Evolutionary conservation across 2,329 filamentous ascomycete genomes (phyloP), one percentile per base, ranked within the genome.

Genomic region (Fusarium sp.): DNA sequence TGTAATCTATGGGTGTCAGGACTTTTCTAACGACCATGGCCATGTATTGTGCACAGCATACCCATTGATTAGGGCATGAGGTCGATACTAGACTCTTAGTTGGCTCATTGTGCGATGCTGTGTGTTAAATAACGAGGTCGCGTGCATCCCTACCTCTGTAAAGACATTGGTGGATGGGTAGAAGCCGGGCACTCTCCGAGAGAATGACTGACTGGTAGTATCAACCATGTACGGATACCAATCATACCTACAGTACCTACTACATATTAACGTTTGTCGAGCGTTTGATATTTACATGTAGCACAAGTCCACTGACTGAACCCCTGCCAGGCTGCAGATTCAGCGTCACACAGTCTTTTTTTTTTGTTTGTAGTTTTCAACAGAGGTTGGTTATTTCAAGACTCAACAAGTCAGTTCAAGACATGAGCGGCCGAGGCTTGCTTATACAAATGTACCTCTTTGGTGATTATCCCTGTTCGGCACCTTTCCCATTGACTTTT

Each of bases 281-380:
- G 16, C 8, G 4, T 18, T 32, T 24, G 12, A 18, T n/a, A 40
- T 6, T 27, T 25, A 18, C 9, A 27, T 7, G 52, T 64, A 54
- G 48, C 52, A 63, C 48, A 63, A 40, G 70, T 67, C 67, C 59
- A 70, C 58, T 67, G 67, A 70, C 67, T 48, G 30, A 44, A n/a
- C 15, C 67, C 48, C 57, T 70, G 62, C 53, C 52, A 40, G 57
- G 62, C 62, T 67, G 67, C 53, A 40, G n/a, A 27, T 34, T 47
- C 47, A 40, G 27, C 22, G 53, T 45, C 16, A 6, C 44, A 46
- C 61, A 20, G 13, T 22, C 15, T n/a, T 27, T 20, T 25, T 25
- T n/a, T 13, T 41, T 32, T 48, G 30, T 51, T 43, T 53, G n/a
- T n/a, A 20, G 16, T 29, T 41, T 11, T 15, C 22, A 29, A 22